A percentile compares a stretch with the other conserved stretches of the same genome.
Evolutionary conservation across 495 filamentous ascomycete genomes (phyloP).

Genomic region (Daldinia loculata): DNA sequence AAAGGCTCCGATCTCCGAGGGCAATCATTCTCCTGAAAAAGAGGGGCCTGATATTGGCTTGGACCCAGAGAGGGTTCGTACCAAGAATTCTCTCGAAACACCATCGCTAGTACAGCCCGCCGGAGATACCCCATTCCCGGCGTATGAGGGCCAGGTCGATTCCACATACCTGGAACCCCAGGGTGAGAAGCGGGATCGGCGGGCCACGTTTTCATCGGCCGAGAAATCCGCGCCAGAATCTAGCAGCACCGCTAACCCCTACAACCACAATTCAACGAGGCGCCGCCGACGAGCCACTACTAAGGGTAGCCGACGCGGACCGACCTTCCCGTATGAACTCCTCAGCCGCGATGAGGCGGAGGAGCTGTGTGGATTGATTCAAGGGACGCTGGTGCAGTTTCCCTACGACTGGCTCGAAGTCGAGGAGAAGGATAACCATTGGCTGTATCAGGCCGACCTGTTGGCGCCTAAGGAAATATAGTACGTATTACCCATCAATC

Average conservation of each 20-base stretch:
- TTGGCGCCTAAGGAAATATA: slow-evolving; percentile 97
- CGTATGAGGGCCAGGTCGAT: slow-evolving; percentile 40
- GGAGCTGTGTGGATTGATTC: slow-evolving; percentile 79
- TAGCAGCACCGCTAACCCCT: slow-evolving; percentile 37
- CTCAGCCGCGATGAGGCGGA: slow-evolving; percentile 78
- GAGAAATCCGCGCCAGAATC: slow-evolving; percentile 51
- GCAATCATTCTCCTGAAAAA: slow-evolving; percentile 12
- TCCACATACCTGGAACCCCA: slow-evolving; percentile 35
- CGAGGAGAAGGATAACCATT: slow-evolving; percentile 92
- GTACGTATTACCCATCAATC: slow-evolving; percentile 64
- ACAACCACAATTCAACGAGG: slow-evolving; percentile 50
- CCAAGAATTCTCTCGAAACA: slow-evolving; percentile 35
- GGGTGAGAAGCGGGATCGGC: slow-evolving; percentile 50
- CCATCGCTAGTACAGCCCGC: slow-evolving; percentile 41
- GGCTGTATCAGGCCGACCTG: slow-evolving; percentile 96
- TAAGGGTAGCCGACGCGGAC: slow-evolving; percentile 72
- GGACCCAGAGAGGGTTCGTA: slow-evolving; percentile 35
- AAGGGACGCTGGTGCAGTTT: slow-evolving; percentile 89
- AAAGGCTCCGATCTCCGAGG: slow-evolving; percentile 29
- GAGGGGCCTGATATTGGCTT: slow-evolving; percentile 18
- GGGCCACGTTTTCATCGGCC: slow-evolving; percentile 55
- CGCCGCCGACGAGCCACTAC: slow-evolving; percentile 78
- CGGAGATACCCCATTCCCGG: slow-evolving; percentile 45
- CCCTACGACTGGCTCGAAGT: slow-evolving; percentile 93
- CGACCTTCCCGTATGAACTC: slow-evolving; percentile 74